Base-by-base conservation (phyloP, 768 basidiomycete species). In the Ramaria rubella region DNA sequence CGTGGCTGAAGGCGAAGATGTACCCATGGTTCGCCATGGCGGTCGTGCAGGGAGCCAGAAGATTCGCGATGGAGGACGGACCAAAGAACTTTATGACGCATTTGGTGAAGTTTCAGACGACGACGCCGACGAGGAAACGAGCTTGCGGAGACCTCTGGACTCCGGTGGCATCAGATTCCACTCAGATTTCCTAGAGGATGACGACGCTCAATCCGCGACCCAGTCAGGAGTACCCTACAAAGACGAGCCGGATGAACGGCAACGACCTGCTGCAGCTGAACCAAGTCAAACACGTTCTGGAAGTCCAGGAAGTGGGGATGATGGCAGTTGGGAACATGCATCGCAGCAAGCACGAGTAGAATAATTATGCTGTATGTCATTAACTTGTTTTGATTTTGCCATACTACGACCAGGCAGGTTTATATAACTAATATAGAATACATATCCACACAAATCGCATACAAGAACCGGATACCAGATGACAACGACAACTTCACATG, bases 31-130 rank as follows among this genome's bases (percentile, higher is more conserved):
- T 29, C 75, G 79, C 19, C 52, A 71, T 19, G 65, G 71, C 0
- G 69, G 75, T 23, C 31, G 36, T 24, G 17, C 44, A 48, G 33
- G 40, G 31, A 65, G 72, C 4, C 69, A 73, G 27, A 60, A 70
- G 12, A 62, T 67, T 31, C 60, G 64, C 15, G 55, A 60, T 3
- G 63, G 76, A 23, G 73, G 77, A 34, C 77, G 85, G 49, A 88
- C 93, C 49, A 87, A 87, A 72, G 95, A 97, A 70, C 67, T 99
- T 59, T 98, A 97, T 64, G 94, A 98, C 70, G 94, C 95, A 17
- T 98, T 98, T 71, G 93, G 92, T 33, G 92, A 93, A 65, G 78
- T 85, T 26, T 87, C 86, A 29, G 93, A 91, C 59, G 87, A 90
- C 44, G 87, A 86, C 15, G 83, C 73, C 14, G 81, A 90, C 63